Base-by-base conservation (phyloP, 805 yeast genomes). In the Kregervanrija pseudodelftensis region DNA sequence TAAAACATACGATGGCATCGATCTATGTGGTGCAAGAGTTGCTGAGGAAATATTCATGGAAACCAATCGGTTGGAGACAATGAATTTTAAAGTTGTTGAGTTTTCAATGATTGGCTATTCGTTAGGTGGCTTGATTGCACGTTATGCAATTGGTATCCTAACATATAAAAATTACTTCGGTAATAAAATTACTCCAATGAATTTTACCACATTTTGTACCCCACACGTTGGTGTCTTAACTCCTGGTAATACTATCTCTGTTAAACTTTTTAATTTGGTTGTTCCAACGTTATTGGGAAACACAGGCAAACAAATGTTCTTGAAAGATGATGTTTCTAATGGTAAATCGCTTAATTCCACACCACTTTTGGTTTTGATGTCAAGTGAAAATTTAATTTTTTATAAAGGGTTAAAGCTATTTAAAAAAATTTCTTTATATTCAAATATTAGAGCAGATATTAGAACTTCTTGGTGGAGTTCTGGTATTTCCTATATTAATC, bases 91-190 rank as follows among this genome's bases (percentile, higher is more conserved):
- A 12, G 86, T 87, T 10, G 68, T 70, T n/a, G 78, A 80, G 54
- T 70, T 91, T 41, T 85, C 95, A 43, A 68, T 89, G 35, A 71
- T 86, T 5, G 96, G 97, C 1, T 90, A 89, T 59, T 89, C 96
- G 0, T 67, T 90, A 49, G 96, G 97, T 31, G 97, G 97, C 0
- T 63, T 90, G 15, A 79, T 91, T 40, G 74, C 88, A 0, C 69
- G 97, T 42, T 89, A 85, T 60, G 83, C 90, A 11, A 72, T 89
- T 36, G 97, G 97, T 2, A 70, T 83, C 39, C 67, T 80, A 50
- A 68, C 77, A 50, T 70, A 71, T 33, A 71, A 73, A 51, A 73
- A 73, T 4, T 68, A 69, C 47, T 84, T 81, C 60, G 7, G 8
- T 5, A 70, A 73, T 15, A 54, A 59, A 4, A 69, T 85, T 11